Base-by-base conservation (phyloP, 2,329 filamentous ascomycete genomes). In the Phyllosticta citrichinensis region DNA sequence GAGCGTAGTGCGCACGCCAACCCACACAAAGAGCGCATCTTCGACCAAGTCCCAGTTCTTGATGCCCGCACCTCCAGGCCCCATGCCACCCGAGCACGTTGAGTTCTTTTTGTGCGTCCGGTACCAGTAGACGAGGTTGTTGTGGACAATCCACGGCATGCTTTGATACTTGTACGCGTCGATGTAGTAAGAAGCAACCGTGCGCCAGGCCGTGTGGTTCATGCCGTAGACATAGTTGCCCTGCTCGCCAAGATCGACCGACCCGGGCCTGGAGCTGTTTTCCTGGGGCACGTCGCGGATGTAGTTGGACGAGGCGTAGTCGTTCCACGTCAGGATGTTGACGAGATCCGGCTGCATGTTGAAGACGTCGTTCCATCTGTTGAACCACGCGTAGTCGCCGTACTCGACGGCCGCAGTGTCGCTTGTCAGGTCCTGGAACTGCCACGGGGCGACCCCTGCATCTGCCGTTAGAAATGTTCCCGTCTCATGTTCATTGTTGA, bases 101-200 rank as follows among this genome's bases (percentile, higher is more conserved):
- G 69, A 68, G 4, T 63, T 65, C 63, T 74, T 74, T 61, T 71
- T 70, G 64, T 74, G 73, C 20, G 70, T 66, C 62, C 73, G 70
- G 64, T 74, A 72, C 73, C 73, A 75, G 68, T 68, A 74, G 62
- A 74, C 67, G 54, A 74, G 70, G 52, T 72, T 70, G 62, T 74
- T 73, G 65, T 66, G 64, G 56, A 67, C 70, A 62, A 73, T 68
- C 22, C 63, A 62, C 17, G 73, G 73, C 33, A 68, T 62, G 55
- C 56, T 65, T 58, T 70, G 70, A 47, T 52, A 69, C 68, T 74
- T 75, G 55, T 68, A 73, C 70, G 70, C 73, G 52, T 58, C 57
- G 62, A 72, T 68, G 65, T 74, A 75, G 68, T 74, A 73, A 63
- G 70, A 68, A 61, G 72, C 69, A 60, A 75, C 72, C 64, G 72